Evolutionary conservation across 495 filamentous ascomycete genomes (phyloP).

Genomic region (Penicillium roqueforti): DNA sequence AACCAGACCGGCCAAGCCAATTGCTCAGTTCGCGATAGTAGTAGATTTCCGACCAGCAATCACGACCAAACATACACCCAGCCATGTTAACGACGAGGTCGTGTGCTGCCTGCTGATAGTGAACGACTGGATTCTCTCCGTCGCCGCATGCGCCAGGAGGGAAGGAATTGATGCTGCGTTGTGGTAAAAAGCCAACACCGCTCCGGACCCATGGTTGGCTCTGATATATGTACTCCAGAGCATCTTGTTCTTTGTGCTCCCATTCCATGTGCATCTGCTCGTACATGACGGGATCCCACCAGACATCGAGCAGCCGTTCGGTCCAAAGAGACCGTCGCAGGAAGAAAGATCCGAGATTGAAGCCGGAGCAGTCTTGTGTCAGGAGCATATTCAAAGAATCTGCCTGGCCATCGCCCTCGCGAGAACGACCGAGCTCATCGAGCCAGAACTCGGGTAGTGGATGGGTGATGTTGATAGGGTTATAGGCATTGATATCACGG

Average conservation of each 20-base stretch:
- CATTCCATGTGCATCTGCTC: conserved; percentile 99
- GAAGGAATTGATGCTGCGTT: conserved; percentile 92
- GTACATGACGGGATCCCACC: conserved; percentile 98
- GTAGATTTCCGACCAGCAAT: conserved; percentile 98
- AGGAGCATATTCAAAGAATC: conserved; percentile 82
- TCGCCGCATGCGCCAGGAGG: conserved; percentile 85
- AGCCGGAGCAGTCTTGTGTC: conserved; percentile 91
- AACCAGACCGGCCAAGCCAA: conserved; percentile 72
- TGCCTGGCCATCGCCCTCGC: conserved; percentile 66
- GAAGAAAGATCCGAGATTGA: conserved; percentile 97
- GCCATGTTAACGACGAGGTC: conserved; percentile 99
- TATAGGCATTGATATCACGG: conserved; percentile 94
- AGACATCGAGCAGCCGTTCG: conserved; percentile 88
- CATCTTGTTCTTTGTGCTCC: conserved; percentile 98
- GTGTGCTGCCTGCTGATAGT: conserved; percentile 78
- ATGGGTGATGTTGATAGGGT: conserved; percentile 90
- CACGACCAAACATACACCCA: conserved; percentile 91
- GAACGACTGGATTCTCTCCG: conserved; percentile 65
- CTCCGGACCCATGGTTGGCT: conserved; percentile 91
- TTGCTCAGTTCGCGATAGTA: conserved; percentile 86
- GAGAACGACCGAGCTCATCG: conserved; percentile 64
- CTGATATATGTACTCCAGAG: conserved; percentile 85
- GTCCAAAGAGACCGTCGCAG: conserved; percentile 79
- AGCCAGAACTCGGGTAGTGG: conserved; percentile 70
- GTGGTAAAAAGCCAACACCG: conserved; percentile 83